These are phyloP conservation scores for Aspergillus ochraceus DNA, from an alignment of 2,329 filamentous ascomycete species.

Conservation along the genomic window DNA sequence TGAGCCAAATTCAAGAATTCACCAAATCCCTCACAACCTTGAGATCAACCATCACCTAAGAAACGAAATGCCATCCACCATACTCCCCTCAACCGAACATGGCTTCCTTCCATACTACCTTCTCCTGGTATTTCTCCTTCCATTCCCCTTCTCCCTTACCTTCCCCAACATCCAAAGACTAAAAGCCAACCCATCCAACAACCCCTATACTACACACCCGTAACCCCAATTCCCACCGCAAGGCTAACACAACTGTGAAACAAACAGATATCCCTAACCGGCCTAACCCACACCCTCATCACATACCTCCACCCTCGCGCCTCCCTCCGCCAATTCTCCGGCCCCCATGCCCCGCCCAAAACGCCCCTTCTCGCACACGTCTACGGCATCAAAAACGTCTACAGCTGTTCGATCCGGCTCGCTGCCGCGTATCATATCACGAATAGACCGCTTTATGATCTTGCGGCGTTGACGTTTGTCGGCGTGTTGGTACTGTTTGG, in stretches of 20 bases:
- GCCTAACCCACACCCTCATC: slow-evolving; percentile 4
- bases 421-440: slow-evolving; percentile 38
- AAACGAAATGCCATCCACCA: no score
- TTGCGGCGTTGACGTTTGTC: slow-evolving; percentile 32
- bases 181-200: not conserved
- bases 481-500: slow-evolving; percentile 29
- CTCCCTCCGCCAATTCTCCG: slow-evolving; percentile 27
- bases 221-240: no score
- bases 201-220: no score
- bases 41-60: no score
- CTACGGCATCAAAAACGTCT: slow-evolving; percentile 40
- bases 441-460: slow-evolving; percentile 33
- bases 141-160: not conserved
- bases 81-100: slow-evolving; percentile 5
- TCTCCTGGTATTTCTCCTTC: slow-evolving; percentile 13
- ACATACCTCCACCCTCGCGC: slow-evolving; percentile 27
- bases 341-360: slow-evolving; percentile 26
- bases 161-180: not conserved
- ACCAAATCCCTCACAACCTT: no score
- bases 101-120: slow-evolving; percentile 34
- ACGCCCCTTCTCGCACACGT: slow-evolving; percentile 32
- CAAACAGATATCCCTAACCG: not conserved
- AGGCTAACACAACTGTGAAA: no score
- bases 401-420: slow-evolving; percentile 34
- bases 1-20: no score